Conservation (phyloP, 176 grass and related monocot species). For the Avena insularis region DNA sequence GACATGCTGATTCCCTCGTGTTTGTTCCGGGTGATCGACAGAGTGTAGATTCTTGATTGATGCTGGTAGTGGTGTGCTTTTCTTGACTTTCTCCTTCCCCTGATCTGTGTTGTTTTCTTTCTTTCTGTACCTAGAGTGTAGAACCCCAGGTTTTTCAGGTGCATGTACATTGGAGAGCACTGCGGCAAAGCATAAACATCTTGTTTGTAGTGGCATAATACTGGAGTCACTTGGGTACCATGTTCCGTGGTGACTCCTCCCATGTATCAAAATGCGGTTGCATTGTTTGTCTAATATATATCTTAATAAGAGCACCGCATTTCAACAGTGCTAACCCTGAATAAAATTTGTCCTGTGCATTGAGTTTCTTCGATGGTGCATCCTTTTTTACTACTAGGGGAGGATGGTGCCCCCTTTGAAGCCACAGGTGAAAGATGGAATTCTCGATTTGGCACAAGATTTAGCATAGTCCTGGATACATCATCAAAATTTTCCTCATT, state of each 20-base stretch:
- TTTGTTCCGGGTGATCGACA: conserved; percentile 35
- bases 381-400: too few relatives aligned
- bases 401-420: not conserved
- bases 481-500: not conserved
- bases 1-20: not conserved
- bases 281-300: conserved; percentile 11
- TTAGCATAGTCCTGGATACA: not conserved
- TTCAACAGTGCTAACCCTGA: conserved; percentile 26
- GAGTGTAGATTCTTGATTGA: conserved; percentile 47
- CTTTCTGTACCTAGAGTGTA: conserved; percentile 44
- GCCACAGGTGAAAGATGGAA: not conserved
- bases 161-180: conserved; percentile 45
- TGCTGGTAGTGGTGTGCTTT: conserved; percentile 31
- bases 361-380: not conserved
- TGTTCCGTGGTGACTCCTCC: not conserved
- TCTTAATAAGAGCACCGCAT: conserved; percentile 32
- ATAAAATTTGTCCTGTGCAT: not conserved
- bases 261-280: not conserved
- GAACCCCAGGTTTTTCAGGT: conserved; percentile 39
- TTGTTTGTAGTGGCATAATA: conserved; percentile 49
- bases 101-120: conserved; percentile 16
- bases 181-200: conserved; percentile 43
- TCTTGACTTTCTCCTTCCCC: not conserved
- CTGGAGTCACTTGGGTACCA: conserved; percentile 18
- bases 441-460: not conserved